phyloP scores from a whole-genome alignment of 306 rosid genomes.

The barrel medic (Medicago truncatula) region DNA sequence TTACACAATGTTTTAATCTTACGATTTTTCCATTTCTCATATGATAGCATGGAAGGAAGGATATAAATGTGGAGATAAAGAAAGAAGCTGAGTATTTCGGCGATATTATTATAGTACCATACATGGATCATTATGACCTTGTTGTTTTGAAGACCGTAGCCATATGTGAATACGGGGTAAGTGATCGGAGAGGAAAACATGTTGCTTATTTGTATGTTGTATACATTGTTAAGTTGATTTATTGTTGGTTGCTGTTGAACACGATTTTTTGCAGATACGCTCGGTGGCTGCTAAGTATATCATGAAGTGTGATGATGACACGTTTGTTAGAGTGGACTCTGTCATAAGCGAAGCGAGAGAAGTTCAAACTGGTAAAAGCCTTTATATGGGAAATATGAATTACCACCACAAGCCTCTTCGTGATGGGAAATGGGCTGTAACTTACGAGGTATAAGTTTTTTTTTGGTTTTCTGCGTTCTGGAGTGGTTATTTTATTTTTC shows the following conservation, averaged over 20 bases:
- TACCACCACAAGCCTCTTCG: slow-evolving; percentile 89
- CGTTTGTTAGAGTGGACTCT: slow-evolving; percentile 88
- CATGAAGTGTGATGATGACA: slow-evolving; percentile 97
- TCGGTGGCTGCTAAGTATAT: slow-evolving; percentile 71
- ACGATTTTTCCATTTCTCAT: slow-evolving; percentile 41
- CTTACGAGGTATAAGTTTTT: slow-evolving; percentile 71
- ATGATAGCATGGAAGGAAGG: slow-evolving; percentile 85
- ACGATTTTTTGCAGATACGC: slow-evolving; percentile 59
- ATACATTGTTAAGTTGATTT: slow-evolving; percentile 10
- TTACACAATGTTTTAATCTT: slow-evolving; percentile 30
- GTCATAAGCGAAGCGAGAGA: slow-evolving; percentile 67
- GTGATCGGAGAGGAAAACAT: slow-evolving; percentile 40
- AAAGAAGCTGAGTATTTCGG: slow-evolving; percentile 93
- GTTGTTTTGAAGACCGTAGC: slow-evolving; percentile 96
- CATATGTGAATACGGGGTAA: slow-evolving; percentile 95
- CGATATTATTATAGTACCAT: slow-evolving; percentile 90
- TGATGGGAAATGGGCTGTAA: slow-evolving; percentile 97
- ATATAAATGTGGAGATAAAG: slow-evolving; percentile 74
- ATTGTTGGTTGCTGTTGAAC: slow-evolving; percentile 15
- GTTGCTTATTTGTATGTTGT: slow-evolving; percentile 15
- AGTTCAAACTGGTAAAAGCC: slow-evolving; percentile 57
- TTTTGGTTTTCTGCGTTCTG: slow-evolving; percentile 16
- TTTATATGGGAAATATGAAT: slow-evolving; percentile 90
- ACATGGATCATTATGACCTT: slow-evolving; percentile 94
- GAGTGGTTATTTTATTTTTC: slow-evolving; percentile 1